These are phyloP conservation scores for Plasmodium sp. DNA, from an alignment of 169 alveolate species.

Conservation along the genomic window DNA sequence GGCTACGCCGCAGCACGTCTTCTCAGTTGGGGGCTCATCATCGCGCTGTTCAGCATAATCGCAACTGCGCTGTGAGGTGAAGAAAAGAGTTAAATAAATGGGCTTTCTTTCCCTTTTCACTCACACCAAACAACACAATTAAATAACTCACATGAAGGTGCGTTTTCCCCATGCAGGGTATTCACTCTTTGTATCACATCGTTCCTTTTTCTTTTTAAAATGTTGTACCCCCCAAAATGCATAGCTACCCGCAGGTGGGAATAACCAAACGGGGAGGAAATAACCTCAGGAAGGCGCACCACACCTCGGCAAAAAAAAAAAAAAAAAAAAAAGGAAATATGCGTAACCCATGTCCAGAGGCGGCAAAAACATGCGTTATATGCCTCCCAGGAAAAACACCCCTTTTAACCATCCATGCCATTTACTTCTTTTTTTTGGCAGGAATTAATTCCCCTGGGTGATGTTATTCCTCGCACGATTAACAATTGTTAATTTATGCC, in stretches of 20 bases:
- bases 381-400: background rate
- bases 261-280: background rate
- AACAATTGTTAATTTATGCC: background rate
- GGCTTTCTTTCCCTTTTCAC: background rate
- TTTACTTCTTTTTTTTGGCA: background rate
- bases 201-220: background rate
- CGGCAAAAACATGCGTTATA: background rate
- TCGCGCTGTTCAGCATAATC: background rate
- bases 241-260: background rate
- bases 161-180: background rate
- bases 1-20: background rate
- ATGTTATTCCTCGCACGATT: background rate
- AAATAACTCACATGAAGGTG: background rate
- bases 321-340: background rate
- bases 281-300: background rate
- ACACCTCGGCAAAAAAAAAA: background rate
- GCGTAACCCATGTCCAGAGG: background rate
- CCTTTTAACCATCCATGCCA: background rate
- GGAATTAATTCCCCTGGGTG: background rate
- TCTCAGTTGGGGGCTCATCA: background rate
- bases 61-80: conserved; percentile 11
- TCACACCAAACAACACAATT: background rate
- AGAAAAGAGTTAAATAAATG: background rate
- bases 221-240: background rate
- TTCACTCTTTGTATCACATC: background rate